A percentile compares a stretch with the other conserved stretches of the same genome.
phyloP scores from a whole-genome alignment of 1,284 basidiomycete genomes.

The Cryptococcus deneoformans region DNA sequence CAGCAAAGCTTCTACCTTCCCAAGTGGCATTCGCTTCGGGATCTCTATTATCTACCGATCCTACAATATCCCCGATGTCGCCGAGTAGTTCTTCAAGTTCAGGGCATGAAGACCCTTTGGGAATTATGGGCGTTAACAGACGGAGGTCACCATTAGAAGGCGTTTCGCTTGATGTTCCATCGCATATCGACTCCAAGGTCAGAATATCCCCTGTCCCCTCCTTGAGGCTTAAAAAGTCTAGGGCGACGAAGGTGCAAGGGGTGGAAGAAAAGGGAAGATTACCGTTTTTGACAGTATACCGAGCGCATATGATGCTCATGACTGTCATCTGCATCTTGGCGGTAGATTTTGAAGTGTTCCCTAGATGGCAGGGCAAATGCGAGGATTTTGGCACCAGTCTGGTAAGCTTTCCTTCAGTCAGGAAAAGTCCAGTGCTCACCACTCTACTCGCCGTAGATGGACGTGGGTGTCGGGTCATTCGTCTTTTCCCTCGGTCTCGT shows the following conservation, averaged over 20 bases:
- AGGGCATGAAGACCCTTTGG: conserved; percentile 1
- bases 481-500: conserved; percentile 86
- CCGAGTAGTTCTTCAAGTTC: background rate
- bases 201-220: conserved; percentile 2
- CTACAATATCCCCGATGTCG: conserved; percentile 3
- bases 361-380: conserved; percentile 83
- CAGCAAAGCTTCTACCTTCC: conserved; percentile 11
- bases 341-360: conserved; percentile 93
- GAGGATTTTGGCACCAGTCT: conserved; percentile 91
- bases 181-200: background rate
- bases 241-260: background rate
- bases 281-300: conserved; percentile 76
- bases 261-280: conserved; percentile 19
- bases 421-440: background rate
- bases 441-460: conserved; percentile 65
- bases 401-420: conserved; percentile 54
- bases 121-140: conserved; percentile 9
- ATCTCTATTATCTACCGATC: background rate
- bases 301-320: conserved; percentile 94
- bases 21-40: conserved; percentile 9
- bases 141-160: conserved; percentile 24
- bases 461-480: conserved; percentile 85
- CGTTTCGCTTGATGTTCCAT: conserved; percentile 17
- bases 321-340: conserved; percentile 89
- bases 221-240: background rate